Evolutionary conservation across 495 filamentous ascomycete genomes (phyloP).

Genomic region (Articulospora tetracladia): DNA sequence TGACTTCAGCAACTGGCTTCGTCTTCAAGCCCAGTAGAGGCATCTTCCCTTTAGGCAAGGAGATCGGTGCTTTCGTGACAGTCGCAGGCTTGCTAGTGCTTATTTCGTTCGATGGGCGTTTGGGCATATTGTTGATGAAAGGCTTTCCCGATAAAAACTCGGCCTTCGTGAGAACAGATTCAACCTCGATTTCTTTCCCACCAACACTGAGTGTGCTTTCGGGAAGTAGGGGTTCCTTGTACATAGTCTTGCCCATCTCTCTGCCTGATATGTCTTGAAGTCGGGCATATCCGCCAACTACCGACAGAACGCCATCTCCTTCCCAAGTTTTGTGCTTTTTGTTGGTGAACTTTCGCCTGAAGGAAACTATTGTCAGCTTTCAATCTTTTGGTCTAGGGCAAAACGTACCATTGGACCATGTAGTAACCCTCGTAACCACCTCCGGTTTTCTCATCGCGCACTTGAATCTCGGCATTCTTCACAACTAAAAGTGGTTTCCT

Average conservation of each 20-base stretch:
- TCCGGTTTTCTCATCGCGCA: not conserved
- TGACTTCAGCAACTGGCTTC: not conserved
- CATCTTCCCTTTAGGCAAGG: slow-evolving; percentile 11
- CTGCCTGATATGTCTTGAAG: slow-evolving; percentile 64
- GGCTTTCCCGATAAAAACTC: slow-evolving; percentile 59
- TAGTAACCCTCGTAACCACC: slow-evolving; percentile 49
- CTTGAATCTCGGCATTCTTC: slow-evolving; percentile 26
- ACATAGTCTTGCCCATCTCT: slow-evolving; percentile 60
- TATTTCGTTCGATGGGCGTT: slow-evolving; percentile 12
- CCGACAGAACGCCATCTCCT: slow-evolving; percentile 69
- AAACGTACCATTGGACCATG: slow-evolving; percentile 58
- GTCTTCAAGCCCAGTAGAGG: slow-evolving; percentile 1
- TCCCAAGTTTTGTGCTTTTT: slow-evolving; percentile 90
- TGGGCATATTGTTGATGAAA: slow-evolving; percentile 35
- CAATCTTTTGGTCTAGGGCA: slow-evolving; percentile 16
- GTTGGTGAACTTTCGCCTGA: slow-evolving; percentile 66
- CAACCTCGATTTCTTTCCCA: slow-evolving; percentile 74
- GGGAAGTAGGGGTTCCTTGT: slow-evolving; percentile 50
- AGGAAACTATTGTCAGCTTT: not conserved
- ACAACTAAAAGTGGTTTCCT: slow-evolving; percentile 42
- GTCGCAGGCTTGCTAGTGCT: not conserved
- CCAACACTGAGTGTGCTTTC: slow-evolving; percentile 61
- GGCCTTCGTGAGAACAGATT: slow-evolving; percentile 56
- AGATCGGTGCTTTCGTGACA: slow-evolving; percentile 2
- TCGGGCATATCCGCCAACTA: slow-evolving; percentile 52